Evolutionary conservation across 306 rosid species (phyloP), one percentile per base, ranked within the genome.

Genomic region (Dryas octopetala): DNA sequence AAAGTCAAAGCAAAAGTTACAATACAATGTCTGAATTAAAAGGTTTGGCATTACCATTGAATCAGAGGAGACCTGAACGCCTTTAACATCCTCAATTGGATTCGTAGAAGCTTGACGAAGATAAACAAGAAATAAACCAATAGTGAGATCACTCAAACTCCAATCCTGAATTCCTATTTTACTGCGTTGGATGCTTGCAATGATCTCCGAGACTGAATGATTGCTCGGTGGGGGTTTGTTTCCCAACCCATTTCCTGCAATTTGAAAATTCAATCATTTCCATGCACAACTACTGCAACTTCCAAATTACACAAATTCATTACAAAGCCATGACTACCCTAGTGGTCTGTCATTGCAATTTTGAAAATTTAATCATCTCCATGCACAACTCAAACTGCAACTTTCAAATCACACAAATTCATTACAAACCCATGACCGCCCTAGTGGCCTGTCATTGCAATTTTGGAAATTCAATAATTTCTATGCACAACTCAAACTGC

Each of bases 101-200:
- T 86, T 82, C 26, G 83, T 70, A 60, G 98, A 88, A 17, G 96
- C 93, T 85, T 92, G 99, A 67, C 92, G 92, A 71, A 96, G 98
- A 84, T 96, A 96, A 32, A 96, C 82, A 79, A 96, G 91, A 84
- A 86, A 96, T 74, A 92, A 78, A 74, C 97, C 99, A 74, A 92
- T 61, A 1, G 99, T 92, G 73, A 96, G 98, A 83, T 92, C 98
- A 73, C 97, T 89, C 90, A 96, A 88, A 76, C 91, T 96, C 98
- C 98, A 96, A 84, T 89, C 99, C 68, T 86, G 88, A 66, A 96
- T 86, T 62, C 98, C 98, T 70, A 82, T 85, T 86, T 92, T 92
- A 85, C 91, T 90, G 74, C 82, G 87, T 80, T 92, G 91, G 74
- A 92, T 92, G 84, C 81, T 83, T 47, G 92, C 81, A 74, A 92